Conservation (phyloP, 371 early-diverging fungal species). For the Actinomortierella wolfii region DNA sequence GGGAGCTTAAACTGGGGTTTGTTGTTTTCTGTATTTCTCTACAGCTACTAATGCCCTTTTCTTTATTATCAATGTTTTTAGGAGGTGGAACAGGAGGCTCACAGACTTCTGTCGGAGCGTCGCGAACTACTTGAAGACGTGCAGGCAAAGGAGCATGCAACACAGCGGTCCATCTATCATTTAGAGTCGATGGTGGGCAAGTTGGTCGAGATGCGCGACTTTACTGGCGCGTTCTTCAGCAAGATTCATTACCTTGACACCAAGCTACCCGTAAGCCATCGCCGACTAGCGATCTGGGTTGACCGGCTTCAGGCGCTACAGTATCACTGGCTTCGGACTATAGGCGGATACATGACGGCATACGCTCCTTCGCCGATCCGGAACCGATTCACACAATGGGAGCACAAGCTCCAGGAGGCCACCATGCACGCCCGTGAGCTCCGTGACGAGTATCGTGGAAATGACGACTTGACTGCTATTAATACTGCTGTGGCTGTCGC, state of each 20-base stretch:
- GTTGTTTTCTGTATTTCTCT: background rate
- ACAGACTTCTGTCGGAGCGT: slow-evolving; percentile 21
- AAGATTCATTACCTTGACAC: slow-evolving; percentile 43
- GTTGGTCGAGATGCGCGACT: slow-evolving; percentile 39
- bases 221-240: slow-evolving; percentile 42
- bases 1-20: too few species aligned
- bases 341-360: slow-evolving; percentile 28
- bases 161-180: slow-evolving; percentile 41
- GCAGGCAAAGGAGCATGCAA: slow-evolving; percentile 32
- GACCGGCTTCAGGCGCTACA: slow-evolving; percentile 38
- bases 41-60: background rate
- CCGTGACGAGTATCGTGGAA: slow-evolving; percentile 13
- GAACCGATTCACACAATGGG: slow-evolving; percentile 32
- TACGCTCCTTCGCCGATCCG: slow-evolving; percentile 30
- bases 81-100: slow-evolving; percentile 30
- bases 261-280: slow-evolving; percentile 30
- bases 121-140: slow-evolving; percentile 26
- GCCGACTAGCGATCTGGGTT: slow-evolving; percentile 36
- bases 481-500: too few species aligned
- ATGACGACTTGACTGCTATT: too few species aligned
- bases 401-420: slow-evolving; percentile 21
- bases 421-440: slow-evolving; percentile 28
- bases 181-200: slow-evolving; percentile 44
- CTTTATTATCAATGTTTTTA: background rate
- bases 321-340: slow-evolving; percentile 38